Percentiles rank a stretch among this genome's conserved stretches.
Evolutionary conservation across 2,329 filamentous ascomycete genomes (phyloP).

Genomic region (Sporothrix protearum): DNA sequence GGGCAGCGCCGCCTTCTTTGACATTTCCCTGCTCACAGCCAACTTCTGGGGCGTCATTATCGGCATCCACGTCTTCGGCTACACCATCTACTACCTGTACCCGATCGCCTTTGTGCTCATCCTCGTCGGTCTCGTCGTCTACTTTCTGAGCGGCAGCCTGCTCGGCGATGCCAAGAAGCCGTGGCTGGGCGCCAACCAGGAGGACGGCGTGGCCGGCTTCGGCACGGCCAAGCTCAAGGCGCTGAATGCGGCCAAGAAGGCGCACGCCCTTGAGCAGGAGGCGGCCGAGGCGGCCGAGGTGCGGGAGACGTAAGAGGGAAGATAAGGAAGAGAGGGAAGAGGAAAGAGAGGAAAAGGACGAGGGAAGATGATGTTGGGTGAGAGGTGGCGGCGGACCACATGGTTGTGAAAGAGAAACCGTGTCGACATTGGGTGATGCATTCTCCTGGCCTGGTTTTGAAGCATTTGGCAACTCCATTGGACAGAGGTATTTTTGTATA

Average conservation of each 20-base stretch:
- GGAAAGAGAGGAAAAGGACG: too few species aligned
- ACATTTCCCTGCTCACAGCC: constrained; percentile 87
- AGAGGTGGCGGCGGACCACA: too few species aligned
- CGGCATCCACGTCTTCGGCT: constrained; percentile 79
- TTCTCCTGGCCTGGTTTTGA: background rate
- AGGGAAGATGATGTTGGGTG: too few species aligned
- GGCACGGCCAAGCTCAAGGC: constrained; percentile 82
- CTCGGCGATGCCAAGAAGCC: constrained; percentile 90
- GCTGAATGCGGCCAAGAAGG: constrained; percentile 52
- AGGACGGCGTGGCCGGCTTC: constrained; percentile 71
- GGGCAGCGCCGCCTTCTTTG: constrained; percentile 89
- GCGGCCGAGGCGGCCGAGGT: constrained; percentile 13
- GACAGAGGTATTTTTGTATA: background rate
- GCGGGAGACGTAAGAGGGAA: background rate
- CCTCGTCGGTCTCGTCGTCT: constrained; percentile 77
- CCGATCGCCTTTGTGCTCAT: constrained; percentile 94
- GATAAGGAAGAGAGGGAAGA: background rate
- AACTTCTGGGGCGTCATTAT: constrained; percentile 98
- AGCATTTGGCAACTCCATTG: background rate
- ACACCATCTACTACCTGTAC: constrained; percentile 82
- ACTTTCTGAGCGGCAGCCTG: constrained; percentile 79
- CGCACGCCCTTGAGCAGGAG: constrained; percentile 32
- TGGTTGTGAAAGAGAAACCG: background rate
- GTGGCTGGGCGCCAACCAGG: constrained; percentile 87
- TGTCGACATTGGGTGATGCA: background rate